Percentiles rank a stretch among this genome's conserved stretches.
phyloP scores from a whole-genome alignment of 75 land plant species.

The Chamaecyparis obtusa region DNA sequence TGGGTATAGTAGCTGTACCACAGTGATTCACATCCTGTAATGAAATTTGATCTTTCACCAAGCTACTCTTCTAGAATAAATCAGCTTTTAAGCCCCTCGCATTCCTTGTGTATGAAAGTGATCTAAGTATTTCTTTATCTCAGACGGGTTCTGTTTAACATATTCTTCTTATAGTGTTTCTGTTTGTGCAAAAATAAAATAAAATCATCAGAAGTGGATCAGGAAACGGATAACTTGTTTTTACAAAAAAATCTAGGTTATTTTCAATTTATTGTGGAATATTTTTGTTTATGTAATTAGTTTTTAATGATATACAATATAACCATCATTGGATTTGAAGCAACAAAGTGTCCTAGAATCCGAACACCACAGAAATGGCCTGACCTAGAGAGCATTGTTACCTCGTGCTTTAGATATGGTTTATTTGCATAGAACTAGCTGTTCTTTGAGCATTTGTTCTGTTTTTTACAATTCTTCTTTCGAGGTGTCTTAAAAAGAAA shows the following conservation, averaged over 20 bases:
- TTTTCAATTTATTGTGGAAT: neutral
- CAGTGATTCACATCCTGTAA: neutral
- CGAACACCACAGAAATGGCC: neutral
- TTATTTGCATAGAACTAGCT: neutral
- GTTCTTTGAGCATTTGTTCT: neutral
- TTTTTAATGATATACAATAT: too few relatives aligned
- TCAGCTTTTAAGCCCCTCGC: neutral
- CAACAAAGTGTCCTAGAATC: neutral
- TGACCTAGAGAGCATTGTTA: neutral
- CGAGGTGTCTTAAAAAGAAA: neutral
- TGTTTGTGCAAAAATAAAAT: neutral
- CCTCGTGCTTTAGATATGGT: neutral
- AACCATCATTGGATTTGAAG: neutral
- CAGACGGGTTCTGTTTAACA: neutral
- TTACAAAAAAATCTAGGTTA: neutral
- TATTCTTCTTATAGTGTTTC: neutral
- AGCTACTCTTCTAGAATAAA: neutral
- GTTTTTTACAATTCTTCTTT: neutral
- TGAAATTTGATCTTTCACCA: neutral
- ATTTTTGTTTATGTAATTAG: neutral
- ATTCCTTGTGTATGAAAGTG: neutral
- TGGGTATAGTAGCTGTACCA: neutral
- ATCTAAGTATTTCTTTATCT: neutral
- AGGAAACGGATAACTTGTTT: neutral
- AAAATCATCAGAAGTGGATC: neutral